phyloP scores from a whole-genome alignment of 2,329 filamentous ascomycete species.

The Xylariales sp. region DNA sequence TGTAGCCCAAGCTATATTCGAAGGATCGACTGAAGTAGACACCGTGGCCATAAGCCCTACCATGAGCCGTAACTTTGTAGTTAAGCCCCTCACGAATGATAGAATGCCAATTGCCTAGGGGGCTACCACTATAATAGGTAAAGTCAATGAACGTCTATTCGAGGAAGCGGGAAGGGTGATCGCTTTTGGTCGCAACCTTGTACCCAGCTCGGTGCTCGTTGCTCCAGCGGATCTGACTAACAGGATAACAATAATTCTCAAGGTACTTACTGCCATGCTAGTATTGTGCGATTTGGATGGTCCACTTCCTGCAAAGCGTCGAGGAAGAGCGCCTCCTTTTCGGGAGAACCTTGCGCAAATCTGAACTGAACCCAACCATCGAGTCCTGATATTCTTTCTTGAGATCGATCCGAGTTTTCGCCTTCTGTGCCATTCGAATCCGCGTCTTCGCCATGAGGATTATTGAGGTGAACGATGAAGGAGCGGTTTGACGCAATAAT shows the following conservation, averaged over 20 bases:
- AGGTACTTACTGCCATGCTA: constrained; percentile 76
- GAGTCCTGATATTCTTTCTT: constrained; percentile 72
- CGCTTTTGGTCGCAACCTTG: not conserved
- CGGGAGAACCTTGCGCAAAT: constrained; percentile 87
- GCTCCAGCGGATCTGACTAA: not conserved
- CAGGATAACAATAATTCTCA: not conserved
- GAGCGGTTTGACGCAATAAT: constrained; percentile 91
- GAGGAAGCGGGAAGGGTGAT: not conserved
- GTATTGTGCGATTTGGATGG: constrained; percentile 67
- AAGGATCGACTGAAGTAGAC: constrained; percentile 80
- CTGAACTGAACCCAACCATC: constrained; percentile 81
- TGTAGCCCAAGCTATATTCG: constrained; percentile 66
- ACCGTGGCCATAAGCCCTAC: constrained; percentile 80
- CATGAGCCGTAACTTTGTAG: constrained; percentile 71
- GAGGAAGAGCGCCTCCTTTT: constrained; percentile 83
- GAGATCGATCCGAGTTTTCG: constrained; percentile 40
- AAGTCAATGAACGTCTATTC: constrained; percentile 13
- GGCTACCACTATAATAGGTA: constrained; percentile 65
- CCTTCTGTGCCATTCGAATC: constrained; percentile 21
- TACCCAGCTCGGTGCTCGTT: no score
- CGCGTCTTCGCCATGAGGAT: constrained; percentile 44
- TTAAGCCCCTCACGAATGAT: constrained; percentile 87
- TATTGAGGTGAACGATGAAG: constrained; percentile 81
- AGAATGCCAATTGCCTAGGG: constrained; percentile 84
- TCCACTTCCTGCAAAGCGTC: constrained; percentile 65